These are phyloP conservation scores for Naganishia kalamii DNA, from an alignment of 768 basidiomycete genomes.

Conservation along the genomic window DNA sequence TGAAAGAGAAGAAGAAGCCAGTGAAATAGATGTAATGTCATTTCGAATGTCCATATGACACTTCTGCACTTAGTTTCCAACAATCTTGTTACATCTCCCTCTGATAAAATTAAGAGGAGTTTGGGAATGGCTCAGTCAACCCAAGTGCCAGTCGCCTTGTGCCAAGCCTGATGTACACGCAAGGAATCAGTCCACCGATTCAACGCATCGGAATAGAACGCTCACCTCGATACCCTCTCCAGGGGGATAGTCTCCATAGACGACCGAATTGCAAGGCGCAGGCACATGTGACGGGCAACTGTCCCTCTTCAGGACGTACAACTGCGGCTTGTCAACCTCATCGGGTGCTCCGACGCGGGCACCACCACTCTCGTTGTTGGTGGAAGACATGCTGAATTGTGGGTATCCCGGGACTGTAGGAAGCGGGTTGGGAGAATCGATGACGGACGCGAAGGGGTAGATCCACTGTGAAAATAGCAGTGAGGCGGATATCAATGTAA, in stretches of 20 bases:
- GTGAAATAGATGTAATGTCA: no score
- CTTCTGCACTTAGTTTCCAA: not conserved
- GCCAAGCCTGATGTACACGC: not conserved
- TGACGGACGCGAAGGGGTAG: conserved; percentile 44
- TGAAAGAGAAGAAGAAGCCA: conserved; percentile 13
- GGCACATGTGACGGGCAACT: conserved; percentile 37
- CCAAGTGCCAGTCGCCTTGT: conserved; percentile 16
- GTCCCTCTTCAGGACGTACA: conserved; percentile 37
- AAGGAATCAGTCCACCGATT: not conserved
- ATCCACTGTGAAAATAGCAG: conserved; percentile 36
- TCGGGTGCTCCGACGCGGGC: not conserved
- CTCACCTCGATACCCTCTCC: conserved; percentile 44
- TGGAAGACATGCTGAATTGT: not conserved
- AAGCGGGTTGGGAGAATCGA: conserved; percentile 41
- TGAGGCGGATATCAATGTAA: not conserved
- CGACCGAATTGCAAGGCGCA: conserved; percentile 34
- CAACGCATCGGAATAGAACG: not conserved
- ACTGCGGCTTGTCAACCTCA: conserved; percentile 18
- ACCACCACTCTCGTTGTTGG: not conserved
- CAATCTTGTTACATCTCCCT: not conserved
- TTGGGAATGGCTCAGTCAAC: not conserved
- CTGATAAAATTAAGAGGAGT: no score
- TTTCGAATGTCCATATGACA: not conserved
- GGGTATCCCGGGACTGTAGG: conserved; percentile 31
- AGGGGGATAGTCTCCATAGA: conserved; percentile 34